Percentiles rank a stretch among this genome's conserved stretches.
Evolutionary conservation across 1,284 basidiomycete genomes (phyloP).

Genomic region (Rhodotorula sp.): DNA sequence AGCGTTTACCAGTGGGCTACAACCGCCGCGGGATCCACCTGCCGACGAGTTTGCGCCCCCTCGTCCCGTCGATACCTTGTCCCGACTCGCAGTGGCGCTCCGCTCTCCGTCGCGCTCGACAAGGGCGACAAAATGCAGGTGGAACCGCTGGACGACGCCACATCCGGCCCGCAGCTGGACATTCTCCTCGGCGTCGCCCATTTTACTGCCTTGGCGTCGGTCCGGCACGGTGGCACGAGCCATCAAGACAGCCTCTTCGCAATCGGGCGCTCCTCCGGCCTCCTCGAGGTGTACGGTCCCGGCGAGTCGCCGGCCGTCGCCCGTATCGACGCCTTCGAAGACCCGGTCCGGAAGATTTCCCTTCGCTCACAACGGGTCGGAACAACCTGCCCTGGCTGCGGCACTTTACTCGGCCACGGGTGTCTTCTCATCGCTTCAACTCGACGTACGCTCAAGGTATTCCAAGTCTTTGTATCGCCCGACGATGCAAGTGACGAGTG

Average conservation of each 20-base stretch:
- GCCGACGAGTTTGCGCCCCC: not conserved
- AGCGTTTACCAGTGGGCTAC: constrained; percentile 26
- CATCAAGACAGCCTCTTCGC: not conserved
- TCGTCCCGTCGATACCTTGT: not conserved
- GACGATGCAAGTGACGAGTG: constrained; percentile 64
- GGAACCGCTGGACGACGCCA: not conserved
- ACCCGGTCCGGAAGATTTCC: constrained; percentile 23
- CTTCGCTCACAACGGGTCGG: constrained; percentile 53
- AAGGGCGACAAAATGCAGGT: not conserved
- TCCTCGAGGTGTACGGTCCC: not conserved
- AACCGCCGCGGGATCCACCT: not conserved
- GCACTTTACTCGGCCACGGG: constrained; percentile 63
- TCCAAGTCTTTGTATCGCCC: constrained; percentile 63
- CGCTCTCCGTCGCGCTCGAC: not conserved
- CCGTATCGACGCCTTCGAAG: constrained; percentile 9
- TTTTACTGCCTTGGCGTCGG: not conserved
- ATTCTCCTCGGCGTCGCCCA: not conserved
- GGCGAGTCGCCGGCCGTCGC: not conserved
- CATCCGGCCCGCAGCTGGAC: too few relatives aligned
- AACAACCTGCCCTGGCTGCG: constrained; percentile 63
- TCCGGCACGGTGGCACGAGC: not conserved
- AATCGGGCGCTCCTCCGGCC: not conserved
- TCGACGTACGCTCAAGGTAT: constrained; percentile 62
- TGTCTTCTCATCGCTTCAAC: constrained; percentile 55
- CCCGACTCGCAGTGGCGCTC: not conserved